These are phyloP conservation scores for Cryptosporidium felis DNA, from an alignment of 169 alveolate species.

Conservation along the genomic window DNA sequence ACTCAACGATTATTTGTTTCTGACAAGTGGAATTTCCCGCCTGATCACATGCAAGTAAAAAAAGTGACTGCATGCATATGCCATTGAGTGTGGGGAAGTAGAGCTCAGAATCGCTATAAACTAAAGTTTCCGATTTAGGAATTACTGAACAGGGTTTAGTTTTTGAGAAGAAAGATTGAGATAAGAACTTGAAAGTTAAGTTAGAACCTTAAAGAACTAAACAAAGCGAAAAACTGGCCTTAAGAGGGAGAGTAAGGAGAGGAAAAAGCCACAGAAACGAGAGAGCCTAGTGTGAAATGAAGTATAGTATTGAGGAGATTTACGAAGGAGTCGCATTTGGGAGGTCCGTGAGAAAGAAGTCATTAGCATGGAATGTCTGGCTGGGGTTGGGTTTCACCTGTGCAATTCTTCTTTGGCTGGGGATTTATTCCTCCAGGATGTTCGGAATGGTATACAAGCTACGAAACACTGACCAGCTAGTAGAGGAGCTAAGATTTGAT, in stretches of 20 bases:
- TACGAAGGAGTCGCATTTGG: conserved; percentile 22
- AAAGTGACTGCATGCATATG: conserved; percentile 51
- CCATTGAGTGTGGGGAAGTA: neutral
- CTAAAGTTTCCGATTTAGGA: too few relatives aligned
- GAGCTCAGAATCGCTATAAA: too few relatives aligned
- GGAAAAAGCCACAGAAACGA: neutral
- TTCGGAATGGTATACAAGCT: neutral
- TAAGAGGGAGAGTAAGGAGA: too few relatives aligned
- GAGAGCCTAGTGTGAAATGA: too few relatives aligned
- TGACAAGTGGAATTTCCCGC: too few relatives aligned
- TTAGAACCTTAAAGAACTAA: too few relatives aligned
- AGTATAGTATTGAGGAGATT: conserved; percentile 3
- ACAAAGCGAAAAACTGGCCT: too few relatives aligned
- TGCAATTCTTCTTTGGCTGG: conserved; percentile 4
- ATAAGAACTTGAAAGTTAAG: too few relatives aligned
- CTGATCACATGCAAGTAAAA: conserved; percentile 52
- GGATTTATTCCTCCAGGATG: conserved; percentile 20
- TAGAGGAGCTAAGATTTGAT: conserved; percentile 9
- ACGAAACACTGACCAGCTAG: neutral
- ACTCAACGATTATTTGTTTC: too few relatives aligned
- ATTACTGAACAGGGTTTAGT: too few relatives aligned
- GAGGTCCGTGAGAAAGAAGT: neutral
- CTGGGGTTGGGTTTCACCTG: neutral
- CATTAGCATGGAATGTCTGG: conserved; percentile 45
- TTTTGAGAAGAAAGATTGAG: too few relatives aligned